These are phyloP conservation scores for Clitocybe nebularis DNA, from an alignment of 1,284 basidiomycete species.

Conservation along the genomic window DNA sequence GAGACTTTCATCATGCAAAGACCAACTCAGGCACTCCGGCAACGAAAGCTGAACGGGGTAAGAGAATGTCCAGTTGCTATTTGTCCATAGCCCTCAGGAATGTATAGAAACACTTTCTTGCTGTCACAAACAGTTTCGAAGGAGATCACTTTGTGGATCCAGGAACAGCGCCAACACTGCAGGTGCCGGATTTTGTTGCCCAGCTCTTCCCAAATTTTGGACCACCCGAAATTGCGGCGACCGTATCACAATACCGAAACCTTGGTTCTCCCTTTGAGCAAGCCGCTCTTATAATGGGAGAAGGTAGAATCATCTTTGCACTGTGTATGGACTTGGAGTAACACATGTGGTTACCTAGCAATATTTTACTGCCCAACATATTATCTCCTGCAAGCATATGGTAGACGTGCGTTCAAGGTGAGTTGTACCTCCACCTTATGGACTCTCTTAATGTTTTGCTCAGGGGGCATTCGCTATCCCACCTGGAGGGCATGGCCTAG, in stretches of 20 bases:
- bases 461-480: conserved; percentile 30
- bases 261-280: conserved; percentile 30
- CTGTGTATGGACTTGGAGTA: background rate
- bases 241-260: conserved; percentile 26
- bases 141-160: conserved; percentile 26
- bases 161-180: conserved; percentile 8
- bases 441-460: background rate
- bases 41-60: conserved; percentile 26
- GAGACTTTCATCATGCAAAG: conserved; percentile 30
- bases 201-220: conserved; percentile 36
- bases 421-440: background rate
- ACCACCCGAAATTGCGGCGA: conserved; percentile 20
- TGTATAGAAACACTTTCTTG: conserved; percentile 22
- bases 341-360: conserved; percentile 15
- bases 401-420: conserved; percentile 21
- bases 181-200: conserved; percentile 23
- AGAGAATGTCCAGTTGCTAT: background rate
- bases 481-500: conserved; percentile 30
- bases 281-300: conserved; percentile 35
- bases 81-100: conserved; percentile 9
- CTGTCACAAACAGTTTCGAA: conserved; percentile 26
- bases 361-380: conserved; percentile 33
- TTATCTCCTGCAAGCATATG: conserved; percentile 24
- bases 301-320: conserved; percentile 27
- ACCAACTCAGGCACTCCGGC: conserved; percentile 25